Conservation (phyloP, 2,329 filamentous ascomycete genomes). For the Aspergillus sp. region DNA sequence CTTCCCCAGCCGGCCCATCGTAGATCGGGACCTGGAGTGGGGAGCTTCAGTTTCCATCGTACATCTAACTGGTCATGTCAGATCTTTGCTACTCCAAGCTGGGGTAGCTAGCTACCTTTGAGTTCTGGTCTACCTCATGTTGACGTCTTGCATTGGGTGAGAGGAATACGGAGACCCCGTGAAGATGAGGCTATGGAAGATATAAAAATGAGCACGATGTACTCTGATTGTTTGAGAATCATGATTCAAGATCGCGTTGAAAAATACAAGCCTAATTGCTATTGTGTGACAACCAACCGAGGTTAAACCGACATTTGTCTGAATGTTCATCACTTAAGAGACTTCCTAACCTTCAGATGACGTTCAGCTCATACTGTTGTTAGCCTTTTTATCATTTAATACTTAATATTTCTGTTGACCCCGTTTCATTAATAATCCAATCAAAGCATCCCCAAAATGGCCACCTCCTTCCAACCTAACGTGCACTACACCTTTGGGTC, state of each 20-base stretch:
- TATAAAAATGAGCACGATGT: background rate
- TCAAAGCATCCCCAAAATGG: constrained; percentile 8
- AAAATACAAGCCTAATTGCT: too few species aligned
- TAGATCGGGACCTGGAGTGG: background rate
- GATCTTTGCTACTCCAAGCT: background rate
- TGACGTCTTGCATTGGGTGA: background rate
- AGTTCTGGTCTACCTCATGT: background rate
- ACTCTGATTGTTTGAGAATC: background rate
- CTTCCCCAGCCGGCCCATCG: background rate
- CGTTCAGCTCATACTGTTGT: too few species aligned
- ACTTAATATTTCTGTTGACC: background rate
- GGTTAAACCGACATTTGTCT: too few species aligned
- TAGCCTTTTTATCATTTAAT: too few species aligned
- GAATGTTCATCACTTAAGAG: too few species aligned
- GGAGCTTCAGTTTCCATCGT: background rate
- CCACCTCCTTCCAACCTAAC: constrained; percentile 20
- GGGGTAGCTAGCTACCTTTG: background rate
- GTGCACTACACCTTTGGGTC: constrained; percentile 17
- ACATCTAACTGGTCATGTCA: too few species aligned
- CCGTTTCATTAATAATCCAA: background rate
- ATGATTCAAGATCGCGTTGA: too few species aligned
- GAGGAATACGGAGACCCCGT: background rate
- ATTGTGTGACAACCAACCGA: too few species aligned
- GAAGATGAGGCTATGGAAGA: background rate
- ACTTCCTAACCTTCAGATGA: too few species aligned